Evolutionary conservation across 495 filamentous ascomycete species (phyloP).

Genomic region (Neurospora cerealis): DNA sequence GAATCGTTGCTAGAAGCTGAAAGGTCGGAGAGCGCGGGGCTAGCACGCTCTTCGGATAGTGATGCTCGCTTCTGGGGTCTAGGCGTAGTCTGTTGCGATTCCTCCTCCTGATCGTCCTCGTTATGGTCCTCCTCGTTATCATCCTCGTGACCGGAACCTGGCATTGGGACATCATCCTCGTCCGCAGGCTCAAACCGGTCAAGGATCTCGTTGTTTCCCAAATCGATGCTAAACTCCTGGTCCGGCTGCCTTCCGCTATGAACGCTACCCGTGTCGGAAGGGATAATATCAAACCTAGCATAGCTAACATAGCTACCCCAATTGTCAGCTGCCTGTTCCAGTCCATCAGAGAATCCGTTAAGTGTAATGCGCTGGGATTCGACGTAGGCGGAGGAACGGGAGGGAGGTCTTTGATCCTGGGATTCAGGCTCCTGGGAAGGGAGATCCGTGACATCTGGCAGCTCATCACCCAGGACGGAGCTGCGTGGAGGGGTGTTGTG

Average conservation of each 20-base stretch:
- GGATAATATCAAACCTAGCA: conserved; percentile 6
- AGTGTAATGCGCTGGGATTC: conserved; percentile 19
- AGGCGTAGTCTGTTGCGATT: neutral
- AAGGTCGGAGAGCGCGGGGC: conserved; percentile 3
- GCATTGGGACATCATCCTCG: conserved; percentile 1
- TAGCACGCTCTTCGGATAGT: conserved; percentile 5
- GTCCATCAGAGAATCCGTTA: conserved; percentile 17
- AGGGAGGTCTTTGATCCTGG: neutral
- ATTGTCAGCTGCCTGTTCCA: neutral
- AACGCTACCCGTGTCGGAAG: conserved; percentile 25
- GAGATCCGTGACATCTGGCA: neutral
- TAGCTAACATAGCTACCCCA: conserved; percentile 5
- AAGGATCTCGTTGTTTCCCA: conserved; percentile 14
- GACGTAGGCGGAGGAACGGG: neutral
- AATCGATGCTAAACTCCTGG: conserved; percentile 19
- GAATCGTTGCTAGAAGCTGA: conserved; percentile 16
- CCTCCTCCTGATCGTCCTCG: neutral
- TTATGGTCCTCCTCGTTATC: neutral
- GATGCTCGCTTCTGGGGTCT: neutral
- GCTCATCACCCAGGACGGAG: neutral
- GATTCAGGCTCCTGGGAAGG: neutral
- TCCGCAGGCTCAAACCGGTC: conserved; percentile 9
- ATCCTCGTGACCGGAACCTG: neutral
- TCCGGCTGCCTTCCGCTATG: conserved; percentile 32
- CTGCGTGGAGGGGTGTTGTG: neutral